These are phyloP conservation scores for Ogataea haglerorum DNA, from an alignment of 805 yeast species.

Conservation along the genomic window DNA sequence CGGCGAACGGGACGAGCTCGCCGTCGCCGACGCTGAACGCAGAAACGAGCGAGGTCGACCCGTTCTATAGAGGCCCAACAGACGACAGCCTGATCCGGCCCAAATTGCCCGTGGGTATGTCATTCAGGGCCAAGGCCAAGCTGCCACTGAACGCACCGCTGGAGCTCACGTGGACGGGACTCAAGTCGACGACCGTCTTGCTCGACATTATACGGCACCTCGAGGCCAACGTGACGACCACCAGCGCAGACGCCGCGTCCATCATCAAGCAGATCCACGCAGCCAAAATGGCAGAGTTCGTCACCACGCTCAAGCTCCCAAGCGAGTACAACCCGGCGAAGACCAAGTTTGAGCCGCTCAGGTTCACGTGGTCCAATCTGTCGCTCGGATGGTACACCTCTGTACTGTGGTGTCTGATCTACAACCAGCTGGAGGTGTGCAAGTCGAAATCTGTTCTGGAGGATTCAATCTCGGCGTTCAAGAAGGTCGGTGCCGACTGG, in stretches of 20 bases:
- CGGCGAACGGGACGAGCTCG: constrained; percentile 3
- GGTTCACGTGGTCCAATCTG: constrained; percentile 58
- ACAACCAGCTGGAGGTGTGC: constrained; percentile 37
- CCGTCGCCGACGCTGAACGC: constrained; percentile 10
- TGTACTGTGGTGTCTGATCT: constrained; percentile 59
- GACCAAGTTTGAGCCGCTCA: constrained; percentile 43
- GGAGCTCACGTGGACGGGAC: constrained; percentile 55
- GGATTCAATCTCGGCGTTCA: constrained; percentile 32
- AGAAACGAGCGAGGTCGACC: constrained; percentile 7
- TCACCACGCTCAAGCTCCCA: constrained; percentile 15
- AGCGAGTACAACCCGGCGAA: constrained; percentile 40
- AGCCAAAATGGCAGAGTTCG: constrained; percentile 26
- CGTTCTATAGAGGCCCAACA: constrained; percentile 9
- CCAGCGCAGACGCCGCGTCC: constrained; percentile 26
- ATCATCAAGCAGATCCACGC: constrained; percentile 41
- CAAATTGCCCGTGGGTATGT: constrained; percentile 58
- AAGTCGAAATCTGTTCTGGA: constrained; percentile 28
- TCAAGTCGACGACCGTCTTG: constrained; percentile 43
- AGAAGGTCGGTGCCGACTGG: constrained; percentile 36
- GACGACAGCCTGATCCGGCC: constrained; percentile 41
- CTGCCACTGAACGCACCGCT: constrained; percentile 48
- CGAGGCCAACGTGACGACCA: constrained; percentile 33
- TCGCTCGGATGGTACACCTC: constrained; percentile 77
- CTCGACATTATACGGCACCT: constrained; percentile 33
- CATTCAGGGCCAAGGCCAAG: constrained; percentile 52